phyloP scores from a whole-genome alignment of 306 rosid genomes.

The Gastrolobium bilobum region DNA sequence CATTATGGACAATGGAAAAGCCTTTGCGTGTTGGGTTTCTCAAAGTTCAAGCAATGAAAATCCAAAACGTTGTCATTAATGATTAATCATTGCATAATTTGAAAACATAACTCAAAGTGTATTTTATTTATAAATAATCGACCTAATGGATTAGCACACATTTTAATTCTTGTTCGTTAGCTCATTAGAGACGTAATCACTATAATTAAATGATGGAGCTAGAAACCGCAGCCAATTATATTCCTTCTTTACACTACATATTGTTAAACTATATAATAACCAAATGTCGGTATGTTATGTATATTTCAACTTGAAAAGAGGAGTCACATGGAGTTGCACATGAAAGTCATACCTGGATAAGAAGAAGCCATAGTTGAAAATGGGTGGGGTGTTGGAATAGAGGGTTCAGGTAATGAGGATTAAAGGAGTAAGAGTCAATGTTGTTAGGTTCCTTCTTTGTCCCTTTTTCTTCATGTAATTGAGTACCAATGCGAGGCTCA shows the following conservation, averaged over 20 bases:
- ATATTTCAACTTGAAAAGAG: conserved; percentile 25
- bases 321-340: conserved; percentile 29
- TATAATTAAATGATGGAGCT: background rate
- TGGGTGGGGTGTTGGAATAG: conserved; percentile 48
- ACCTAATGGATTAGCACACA: background rate
- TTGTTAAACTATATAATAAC: background rate
- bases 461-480: conserved; percentile 72
- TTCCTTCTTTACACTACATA: background rate
- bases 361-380: conserved; percentile 46
- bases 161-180: background rate
- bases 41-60: conserved; percentile 38
- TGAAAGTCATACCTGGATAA: conserved; percentile 39
- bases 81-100: conserved; percentile 54
- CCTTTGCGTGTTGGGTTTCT: conserved; percentile 40
- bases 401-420: conserved; percentile 38
- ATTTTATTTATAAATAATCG: background rate
- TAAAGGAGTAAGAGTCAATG: conserved; percentile 63
- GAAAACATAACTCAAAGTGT: conserved; percentile 37
- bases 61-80: conserved; percentile 40
- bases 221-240: background rate
- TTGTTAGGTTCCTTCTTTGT: conserved; percentile 73
- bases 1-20: conserved; percentile 8
- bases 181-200: conserved; percentile 36
- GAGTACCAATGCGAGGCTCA: conserved; percentile 80
- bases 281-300: conserved; percentile 5